Evolutionary conservation across 305 asterid genomes (phyloP).

Genomic region (Euphrasia arctica): DNA sequence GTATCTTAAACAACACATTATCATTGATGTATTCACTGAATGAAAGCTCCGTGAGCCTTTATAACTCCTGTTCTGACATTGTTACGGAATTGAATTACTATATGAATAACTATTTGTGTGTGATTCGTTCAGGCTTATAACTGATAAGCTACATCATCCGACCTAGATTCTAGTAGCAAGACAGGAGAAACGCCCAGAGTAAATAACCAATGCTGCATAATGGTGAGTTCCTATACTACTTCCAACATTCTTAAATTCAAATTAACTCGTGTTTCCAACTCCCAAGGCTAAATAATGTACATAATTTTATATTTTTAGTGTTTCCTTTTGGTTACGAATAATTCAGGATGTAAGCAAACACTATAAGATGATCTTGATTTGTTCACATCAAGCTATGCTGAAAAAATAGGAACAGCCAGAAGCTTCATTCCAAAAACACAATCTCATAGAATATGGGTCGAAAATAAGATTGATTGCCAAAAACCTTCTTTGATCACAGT

Average conservation of each 20-base stretch:
- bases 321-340: not conserved
- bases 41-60: constrained; percentile 10
- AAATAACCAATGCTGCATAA: not conserved
- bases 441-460: not conserved
- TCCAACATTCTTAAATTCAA: not conserved
- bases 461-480: too few species aligned
- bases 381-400: not conserved
- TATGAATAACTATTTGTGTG: not conserved
- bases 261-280: not conserved
- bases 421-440: constrained; percentile 3
- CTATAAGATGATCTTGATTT: not conserved
- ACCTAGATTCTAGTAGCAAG: constrained; percentile 1
- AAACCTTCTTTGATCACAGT: not conserved
- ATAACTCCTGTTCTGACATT: not conserved
- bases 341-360: not conserved
- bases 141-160: not conserved
- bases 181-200: not conserved
- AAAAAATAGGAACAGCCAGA: not conserved
- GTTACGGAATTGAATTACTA: not conserved
- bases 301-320: not conserved
- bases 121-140: not conserved
- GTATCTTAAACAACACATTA: constrained; percentile 6
- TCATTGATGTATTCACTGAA: not conserved
- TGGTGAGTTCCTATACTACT: not conserved
- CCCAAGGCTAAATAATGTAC: not conserved